Conservation (phyloP, 345 rosid genomes). For the Boechera divaricarpa region DNA sequence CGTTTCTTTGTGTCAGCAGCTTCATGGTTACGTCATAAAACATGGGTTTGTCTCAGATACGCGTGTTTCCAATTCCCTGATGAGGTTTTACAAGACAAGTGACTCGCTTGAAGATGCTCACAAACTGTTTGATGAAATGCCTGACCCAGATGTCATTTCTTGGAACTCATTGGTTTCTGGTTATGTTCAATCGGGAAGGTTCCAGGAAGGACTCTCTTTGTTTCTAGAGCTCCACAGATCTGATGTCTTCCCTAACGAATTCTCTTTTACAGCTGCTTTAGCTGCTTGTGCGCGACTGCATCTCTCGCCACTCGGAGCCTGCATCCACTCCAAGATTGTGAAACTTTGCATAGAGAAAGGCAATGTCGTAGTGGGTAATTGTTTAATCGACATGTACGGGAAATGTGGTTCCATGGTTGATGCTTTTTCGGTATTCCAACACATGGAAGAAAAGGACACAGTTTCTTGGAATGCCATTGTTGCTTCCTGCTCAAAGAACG, state of each 20-base stretch:
- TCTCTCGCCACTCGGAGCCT: slow-evolving; percentile 49
- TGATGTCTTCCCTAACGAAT: slow-evolving; percentile 53
- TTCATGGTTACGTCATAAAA: slow-evolving; percentile 59
- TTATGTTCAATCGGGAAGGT: slow-evolving; percentile 58
- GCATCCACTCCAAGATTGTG: slow-evolving; percentile 66
- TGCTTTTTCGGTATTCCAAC: slow-evolving; percentile 57
- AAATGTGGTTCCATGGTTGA: slow-evolving; percentile 66
- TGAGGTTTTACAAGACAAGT: slow-evolving; percentile 50
- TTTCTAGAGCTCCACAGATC: slow-evolving; percentile 63
- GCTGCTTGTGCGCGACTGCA: slow-evolving; percentile 63
- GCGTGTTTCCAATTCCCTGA: slow-evolving; percentile 60
- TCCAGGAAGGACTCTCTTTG: slow-evolving; percentile 54
- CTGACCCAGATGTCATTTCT: slow-evolving; percentile 68
- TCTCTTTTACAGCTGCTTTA: slow-evolving; percentile 68
- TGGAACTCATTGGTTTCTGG: slow-evolving; percentile 82
- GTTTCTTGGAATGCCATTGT: slow-evolving; percentile 85
- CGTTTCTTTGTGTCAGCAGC: slow-evolving; percentile 59
- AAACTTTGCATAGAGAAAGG: slow-evolving; percentile 57
- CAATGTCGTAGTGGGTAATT: slow-evolving; percentile 59
- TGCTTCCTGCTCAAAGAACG: slow-evolving; percentile 75
- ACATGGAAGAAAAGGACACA: slow-evolving; percentile 59
- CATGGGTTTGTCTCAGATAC: slow-evolving; percentile 66
- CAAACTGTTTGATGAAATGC: slow-evolving; percentile 75
- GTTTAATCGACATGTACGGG: slow-evolving; percentile 87
- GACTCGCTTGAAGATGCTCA: slow-evolving; percentile 52